A percentile compares a stretch with the other conserved stretches of the same genome.
Evolutionary conservation across 1,284 basidiomycete species (phyloP).

Genomic region (Sanguinoderma infundibulare): DNA sequence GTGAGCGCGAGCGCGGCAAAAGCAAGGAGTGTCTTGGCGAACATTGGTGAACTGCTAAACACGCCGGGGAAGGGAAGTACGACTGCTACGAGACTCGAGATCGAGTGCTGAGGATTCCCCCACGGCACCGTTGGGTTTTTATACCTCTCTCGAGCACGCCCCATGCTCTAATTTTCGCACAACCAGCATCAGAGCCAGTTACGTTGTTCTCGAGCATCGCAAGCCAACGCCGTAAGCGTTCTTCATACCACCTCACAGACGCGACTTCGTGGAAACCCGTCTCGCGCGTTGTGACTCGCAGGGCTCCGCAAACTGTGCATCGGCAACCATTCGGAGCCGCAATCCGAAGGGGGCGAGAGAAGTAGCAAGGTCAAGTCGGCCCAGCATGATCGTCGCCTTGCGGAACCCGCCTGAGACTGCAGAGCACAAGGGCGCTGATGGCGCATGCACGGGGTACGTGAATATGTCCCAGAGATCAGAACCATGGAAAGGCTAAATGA

Average conservation of each 20-base stretch:
- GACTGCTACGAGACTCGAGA: constrained; percentile 12
- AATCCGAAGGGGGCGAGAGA: neutral
- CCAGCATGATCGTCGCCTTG: no score
- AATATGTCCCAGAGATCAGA: neutral
- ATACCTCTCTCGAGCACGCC: constrained; percentile 6
- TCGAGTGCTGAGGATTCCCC: constrained; percentile 5
- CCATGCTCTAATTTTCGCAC: neutral
- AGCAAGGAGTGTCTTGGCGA: constrained; percentile 9
- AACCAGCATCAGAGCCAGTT: neutral
- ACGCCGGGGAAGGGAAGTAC: neutral
- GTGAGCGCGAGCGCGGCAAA: constrained; percentile 10
- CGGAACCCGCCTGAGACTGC: neutral
- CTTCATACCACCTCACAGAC: neutral
- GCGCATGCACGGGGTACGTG: neutral
- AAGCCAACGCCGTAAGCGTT: neutral
- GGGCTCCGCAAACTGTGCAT: neutral
- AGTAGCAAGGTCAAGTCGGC: neutral
- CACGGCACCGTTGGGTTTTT: neutral
- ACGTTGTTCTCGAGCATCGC: neutral
- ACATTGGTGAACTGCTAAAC: constrained; percentile 8
- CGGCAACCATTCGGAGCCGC: neutral
- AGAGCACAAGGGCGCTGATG: neutral
- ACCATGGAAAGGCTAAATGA: constrained; percentile 3
- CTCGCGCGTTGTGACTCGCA: neutral
- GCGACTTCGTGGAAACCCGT: neutral